Evolutionary conservation across 441 rosid species (phyloP), one percentile per base, ranked within the genome.

Genomic region (Arabidopsis hybrid): DNA sequence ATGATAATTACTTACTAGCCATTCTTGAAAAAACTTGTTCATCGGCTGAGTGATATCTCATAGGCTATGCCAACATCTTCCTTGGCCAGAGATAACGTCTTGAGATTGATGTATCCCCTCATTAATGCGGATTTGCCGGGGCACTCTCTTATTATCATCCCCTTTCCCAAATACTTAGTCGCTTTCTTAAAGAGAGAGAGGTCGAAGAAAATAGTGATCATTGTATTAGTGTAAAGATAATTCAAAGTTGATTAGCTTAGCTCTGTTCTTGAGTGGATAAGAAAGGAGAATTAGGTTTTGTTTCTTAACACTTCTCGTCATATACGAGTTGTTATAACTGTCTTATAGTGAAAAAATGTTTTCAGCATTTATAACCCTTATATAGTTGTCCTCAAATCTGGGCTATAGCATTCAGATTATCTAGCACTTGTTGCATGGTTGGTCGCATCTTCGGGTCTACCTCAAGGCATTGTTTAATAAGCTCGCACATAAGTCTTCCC

Each of bases 381-480:
- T 26, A 26, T 26, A 26, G 40, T 50, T 71, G 32, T 45, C 47
- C 8, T 71, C 36, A 52, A 40, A 71, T 8, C 8, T 55, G 10
- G 5, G 55, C 34, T 7, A 61, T 61, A 2, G 1, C 10, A 49
- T 43, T 42, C 45, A 63, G 11, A 32, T 40, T 3, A 29, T 71
- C 42, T 1, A 50, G 5, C n/a, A 61, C 75, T 32, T 61, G 36
- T 42, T 72, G 61, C 62, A 69, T 69, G 13, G 57, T 17, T 18
- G 65, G 55, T 57, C 65, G 65, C 12, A 12, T 69, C 46, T 57
- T 13, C 0, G n/a, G 38, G 7, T 69, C 55, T 46, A 46, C 57
- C 3, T 69, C 46, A 13, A 57, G 65, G 5, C 65, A 69, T 17
- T 34, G 56, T 55, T 45, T 34, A 7, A 69, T 57, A 57, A 46